Base-by-base conservation (phyloP, 1,284 basidiomycete species). In the Volvariella volvacea region DNA sequence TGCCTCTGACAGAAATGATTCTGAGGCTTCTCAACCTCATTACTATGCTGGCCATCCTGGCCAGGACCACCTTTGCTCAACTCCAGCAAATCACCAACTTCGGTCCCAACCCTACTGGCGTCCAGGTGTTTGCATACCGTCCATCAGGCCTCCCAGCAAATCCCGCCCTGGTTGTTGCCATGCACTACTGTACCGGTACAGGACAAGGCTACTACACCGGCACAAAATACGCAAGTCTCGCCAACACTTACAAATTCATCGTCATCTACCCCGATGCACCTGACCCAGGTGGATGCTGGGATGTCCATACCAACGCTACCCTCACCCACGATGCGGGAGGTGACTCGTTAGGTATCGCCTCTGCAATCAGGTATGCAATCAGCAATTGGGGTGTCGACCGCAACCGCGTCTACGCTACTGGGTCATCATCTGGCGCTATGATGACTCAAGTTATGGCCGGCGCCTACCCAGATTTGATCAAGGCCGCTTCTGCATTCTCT, bases 351-450 rank as follows among this genome's bases (percentile, higher is more conserved):
- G 74, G 63, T 9, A 78, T 80, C 49, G 73, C 67, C 1, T 71
- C 62, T 14, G 65, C 66, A 53, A 67, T 73, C 16, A 62, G 66
- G 33, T 78, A 69, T 53, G 71, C 76, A 19, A 74, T 78, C 43
- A 37, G 58, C 19, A 75, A 64, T 54, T 75, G 63, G 49, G 66
- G 66, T 31, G 73, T 74, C 41, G 68, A 76, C 51, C 31, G 69
- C 1, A 54, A 50, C 39, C 61, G 62, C 28, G 74, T 77, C 43
- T 78, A 70, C 54, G 68, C 64, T 25, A 74, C 71, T 39, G 76
- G 76, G n/a, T 66, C 67, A 1, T 74, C 71, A 4, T 77, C 74
- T 8, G 76, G 76, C 41, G 76, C 74, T 4, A 79, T 80, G 76
- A 78, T 79, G 76, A 77, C 76, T 42, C 73, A 71, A 53, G 76